A percentile compares a stretch with the other conserved stretches of the same genome.
Conservation (phyloP, 306 rosid species). For the Argentina anserina region DNA sequence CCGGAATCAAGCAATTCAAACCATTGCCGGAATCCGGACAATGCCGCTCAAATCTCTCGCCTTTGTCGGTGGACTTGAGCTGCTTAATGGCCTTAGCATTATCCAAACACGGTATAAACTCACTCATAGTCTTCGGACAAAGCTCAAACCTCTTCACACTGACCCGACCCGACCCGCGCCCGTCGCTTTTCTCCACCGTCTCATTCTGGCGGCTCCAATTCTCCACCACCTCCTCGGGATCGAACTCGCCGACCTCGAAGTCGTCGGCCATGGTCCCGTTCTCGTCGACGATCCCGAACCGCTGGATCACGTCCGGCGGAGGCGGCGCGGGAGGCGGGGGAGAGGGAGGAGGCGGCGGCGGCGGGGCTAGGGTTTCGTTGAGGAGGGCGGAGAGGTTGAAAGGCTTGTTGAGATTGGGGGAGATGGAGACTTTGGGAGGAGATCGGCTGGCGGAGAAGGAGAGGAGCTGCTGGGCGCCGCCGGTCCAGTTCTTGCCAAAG, state of each 20-base stretch:
- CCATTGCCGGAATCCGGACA: constrained; percentile 52
- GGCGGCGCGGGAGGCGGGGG: constrained; percentile 27
- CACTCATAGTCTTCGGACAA: constrained; percentile 57
- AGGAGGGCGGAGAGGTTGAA: constrained; percentile 49
- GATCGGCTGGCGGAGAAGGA: constrained; percentile 42
- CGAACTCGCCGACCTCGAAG: constrained; percentile 70
- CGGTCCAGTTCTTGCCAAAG: constrained; percentile 76
- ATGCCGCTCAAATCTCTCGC: constrained; percentile 78
- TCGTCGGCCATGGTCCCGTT: constrained; percentile 85
- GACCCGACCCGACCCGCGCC: constrained; percentile 20
- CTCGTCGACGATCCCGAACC: constrained; percentile 71
- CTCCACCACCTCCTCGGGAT: constrained; percentile 56
- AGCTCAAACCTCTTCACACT: constrained; percentile 47
- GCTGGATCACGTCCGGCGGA: constrained; percentile 26
- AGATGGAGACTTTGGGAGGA: constrained; percentile 40
- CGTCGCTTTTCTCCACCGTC: constrained; percentile 30
- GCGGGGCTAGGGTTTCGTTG: constrained; percentile 18
- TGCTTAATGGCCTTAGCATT: constrained; percentile 54
- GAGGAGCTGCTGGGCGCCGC: constrained; percentile 64
- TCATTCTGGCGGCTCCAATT: constrained; percentile 67
- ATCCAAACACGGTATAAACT: constrained; percentile 93
- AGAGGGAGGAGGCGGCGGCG: neutral
- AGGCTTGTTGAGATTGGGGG: constrained; percentile 52
- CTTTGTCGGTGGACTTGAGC: constrained; percentile 60
- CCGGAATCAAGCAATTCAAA: constrained; percentile 85